Evolutionary conservation across 2,329 filamentous ascomycete genomes (phyloP), one percentile per base, ranked within the genome.

Genomic region (Lojkania enalia): DNA sequence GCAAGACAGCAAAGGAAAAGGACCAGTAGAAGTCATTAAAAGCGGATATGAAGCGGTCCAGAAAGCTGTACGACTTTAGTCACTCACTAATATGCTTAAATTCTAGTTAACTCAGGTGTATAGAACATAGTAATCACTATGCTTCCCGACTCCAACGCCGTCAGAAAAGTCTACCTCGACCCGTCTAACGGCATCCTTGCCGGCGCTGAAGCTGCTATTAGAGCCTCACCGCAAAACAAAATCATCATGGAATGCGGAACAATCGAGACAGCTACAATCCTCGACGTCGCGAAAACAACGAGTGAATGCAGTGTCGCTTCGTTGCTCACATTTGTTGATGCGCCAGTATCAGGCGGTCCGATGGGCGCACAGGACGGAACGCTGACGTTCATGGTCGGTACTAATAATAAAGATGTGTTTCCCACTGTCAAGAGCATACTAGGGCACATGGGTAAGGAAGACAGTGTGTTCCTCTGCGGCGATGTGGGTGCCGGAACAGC

Each of bases 241-340:
- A 73, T 96, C 48, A 96, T 95, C 69, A 92, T 97, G 66, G 92
- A 97, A 70, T 92, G 88, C 71, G 96, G 91, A 2, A 97, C 92
- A n/a, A 97, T 97, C 61, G 92, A 97, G 69, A 90, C 90, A 0
- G 81, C 84, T 2, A 88, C 90, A 2, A 96, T 91, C 0, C 82
- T 84, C 21, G 79, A 84, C 54, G 85, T 96, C 3, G 88, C 90
- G n/a, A 78, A 82, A 49, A 77, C 80, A 9, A 84, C 94, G 1
- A 78, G 75, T 6, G 61, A 63, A 23, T 50, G 52, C 3, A 44
- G 54, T 2, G 57, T 63, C 2, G 78, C 13, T 79, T 81, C 1
- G 74, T 80, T 2, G 77, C 84, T 66, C 84, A 87, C 49, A 74
- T 96, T 96, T 59, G 84, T 96, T 43, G 94, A 97, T 65, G 91